phyloP scores from a whole-genome alignment of 805 yeast species.

The Metschnikowia borealis region DNA sequence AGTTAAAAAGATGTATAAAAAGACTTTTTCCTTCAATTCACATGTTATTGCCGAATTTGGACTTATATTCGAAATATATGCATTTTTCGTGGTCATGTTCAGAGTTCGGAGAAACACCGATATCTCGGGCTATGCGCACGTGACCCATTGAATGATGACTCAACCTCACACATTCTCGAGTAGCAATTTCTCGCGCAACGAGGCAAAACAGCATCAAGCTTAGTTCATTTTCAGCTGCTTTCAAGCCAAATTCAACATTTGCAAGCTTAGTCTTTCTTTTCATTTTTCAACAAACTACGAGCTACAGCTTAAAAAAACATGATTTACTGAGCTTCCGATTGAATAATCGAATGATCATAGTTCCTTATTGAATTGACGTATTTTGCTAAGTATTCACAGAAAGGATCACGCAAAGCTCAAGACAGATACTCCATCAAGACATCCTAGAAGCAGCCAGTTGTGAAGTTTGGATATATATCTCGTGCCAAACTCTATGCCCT shows the following conservation, averaged over 20 bases:
- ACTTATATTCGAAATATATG: no score
- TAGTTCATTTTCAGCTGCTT: neutral
- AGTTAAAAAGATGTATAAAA: no score
- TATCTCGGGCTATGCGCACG: neutral
- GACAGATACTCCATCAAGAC: neutral
- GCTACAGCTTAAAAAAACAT: neutral
- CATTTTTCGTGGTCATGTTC: neutral
- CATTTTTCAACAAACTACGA: neutral
- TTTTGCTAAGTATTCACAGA: slow-evolving; percentile 5
- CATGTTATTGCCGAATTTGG: no score
- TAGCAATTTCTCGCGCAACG: slow-evolving; percentile 1
- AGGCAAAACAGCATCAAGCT: neutral
- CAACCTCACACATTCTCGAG: neutral
- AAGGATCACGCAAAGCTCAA: slow-evolving; percentile 7
- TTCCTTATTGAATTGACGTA: neutral
- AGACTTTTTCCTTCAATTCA: no score
- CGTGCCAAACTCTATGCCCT: neutral
- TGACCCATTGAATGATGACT: neutral
- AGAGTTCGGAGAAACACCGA: neutral
- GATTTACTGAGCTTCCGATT: slow-evolving; percentile 1
- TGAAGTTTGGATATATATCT: neutral
- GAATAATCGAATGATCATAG: neutral
- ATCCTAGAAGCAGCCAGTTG: neutral
- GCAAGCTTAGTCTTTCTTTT: neutral
- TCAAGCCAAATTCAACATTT: slow-evolving; percentile 4